phyloP scores from a whole-genome alignment of 2,329 filamentous ascomycete genomes.

The Ilyonectria destructans region DNA sequence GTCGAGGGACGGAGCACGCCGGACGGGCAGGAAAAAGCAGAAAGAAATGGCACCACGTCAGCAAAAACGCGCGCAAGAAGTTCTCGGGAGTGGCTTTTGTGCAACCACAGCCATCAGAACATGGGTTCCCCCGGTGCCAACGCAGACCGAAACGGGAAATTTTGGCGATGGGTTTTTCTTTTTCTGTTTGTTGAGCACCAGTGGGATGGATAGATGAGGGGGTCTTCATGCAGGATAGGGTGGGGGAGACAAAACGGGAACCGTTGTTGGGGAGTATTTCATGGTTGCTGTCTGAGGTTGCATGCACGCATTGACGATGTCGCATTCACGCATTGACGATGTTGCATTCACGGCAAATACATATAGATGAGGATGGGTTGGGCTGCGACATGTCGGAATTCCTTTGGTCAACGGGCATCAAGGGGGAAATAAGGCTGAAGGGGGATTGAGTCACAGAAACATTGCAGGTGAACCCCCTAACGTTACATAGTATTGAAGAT shows the following conservation, averaged over 20 bases:
- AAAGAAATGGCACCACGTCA: neutral
- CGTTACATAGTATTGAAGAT: neutral
- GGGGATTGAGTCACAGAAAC: neutral
- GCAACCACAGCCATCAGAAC: neutral
- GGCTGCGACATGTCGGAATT: neutral
- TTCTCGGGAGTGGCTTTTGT: neutral
- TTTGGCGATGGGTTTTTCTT: neutral
- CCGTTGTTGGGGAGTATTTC: neutral
- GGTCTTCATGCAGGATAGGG: neutral
- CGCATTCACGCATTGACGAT: neutral
- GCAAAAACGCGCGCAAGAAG: neutral
- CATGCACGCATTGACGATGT: too few species aligned
- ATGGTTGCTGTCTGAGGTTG: neutral
- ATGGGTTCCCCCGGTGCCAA: neutral
- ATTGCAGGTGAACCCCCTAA: neutral
- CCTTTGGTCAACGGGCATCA: neutral
- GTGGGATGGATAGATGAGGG: neutral
- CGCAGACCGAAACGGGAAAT: neutral
- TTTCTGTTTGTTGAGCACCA: neutral
- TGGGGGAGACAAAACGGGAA: neutral
- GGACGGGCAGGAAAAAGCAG: neutral
- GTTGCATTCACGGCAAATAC: neutral
- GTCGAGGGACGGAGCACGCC: neutral
- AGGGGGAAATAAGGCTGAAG: slow-evolving; percentile 1
- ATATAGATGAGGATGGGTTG: neutral